Percentiles rank a stretch among this genome's conserved stretches.
Evolutionary conservation across 2,329 filamentous ascomycete genomes (phyloP).

Genomic region (Trichoderma lentiforme): DNA sequence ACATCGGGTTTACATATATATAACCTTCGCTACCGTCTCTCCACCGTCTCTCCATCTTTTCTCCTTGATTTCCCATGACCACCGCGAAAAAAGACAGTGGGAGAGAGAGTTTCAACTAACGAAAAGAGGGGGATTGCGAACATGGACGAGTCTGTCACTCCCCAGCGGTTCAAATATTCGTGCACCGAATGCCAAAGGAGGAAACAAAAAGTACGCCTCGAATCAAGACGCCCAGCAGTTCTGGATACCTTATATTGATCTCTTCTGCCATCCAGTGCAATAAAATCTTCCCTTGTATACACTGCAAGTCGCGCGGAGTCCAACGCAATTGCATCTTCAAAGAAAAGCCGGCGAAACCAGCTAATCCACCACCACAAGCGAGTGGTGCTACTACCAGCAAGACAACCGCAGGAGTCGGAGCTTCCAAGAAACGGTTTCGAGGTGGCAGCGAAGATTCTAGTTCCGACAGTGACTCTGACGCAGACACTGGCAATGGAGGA

Average conservation of each 20-base stretch:
- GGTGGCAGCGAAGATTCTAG: neutral
- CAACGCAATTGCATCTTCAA: slow-evolving; percentile 30
- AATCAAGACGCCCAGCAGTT: neutral
- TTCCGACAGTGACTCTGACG: neutral
- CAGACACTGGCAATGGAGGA: neutral
- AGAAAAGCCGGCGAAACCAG: neutral
- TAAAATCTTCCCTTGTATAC: slow-evolving; percentile 34
- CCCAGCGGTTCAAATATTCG: slow-evolving; percentile 18
- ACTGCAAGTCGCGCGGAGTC: slow-evolving; percentile 32
- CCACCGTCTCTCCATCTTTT: neutral
- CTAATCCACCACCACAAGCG: neutral
- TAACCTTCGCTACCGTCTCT: neutral
- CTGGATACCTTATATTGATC: neutral
- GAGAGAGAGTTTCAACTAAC: neutral
- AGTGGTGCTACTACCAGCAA: neutral
- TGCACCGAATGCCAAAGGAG: slow-evolving; percentile 43
- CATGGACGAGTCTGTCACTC: neutral
- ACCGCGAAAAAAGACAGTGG: neutral
- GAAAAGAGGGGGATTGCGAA: neutral
- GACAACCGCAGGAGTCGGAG: neutral
- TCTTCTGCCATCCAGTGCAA: slow-evolving; percentile 27
- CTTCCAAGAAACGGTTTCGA: neutral
- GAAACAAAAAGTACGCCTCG: slow-evolving; percentile 35
- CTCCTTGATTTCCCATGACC: neutral
- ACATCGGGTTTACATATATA: neutral